Evolutionary conservation across 176 grass and related monocot species (phyloP), one percentile per base, ranked within the genome.

Genomic region (Bonia amplexicaulis): DNA sequence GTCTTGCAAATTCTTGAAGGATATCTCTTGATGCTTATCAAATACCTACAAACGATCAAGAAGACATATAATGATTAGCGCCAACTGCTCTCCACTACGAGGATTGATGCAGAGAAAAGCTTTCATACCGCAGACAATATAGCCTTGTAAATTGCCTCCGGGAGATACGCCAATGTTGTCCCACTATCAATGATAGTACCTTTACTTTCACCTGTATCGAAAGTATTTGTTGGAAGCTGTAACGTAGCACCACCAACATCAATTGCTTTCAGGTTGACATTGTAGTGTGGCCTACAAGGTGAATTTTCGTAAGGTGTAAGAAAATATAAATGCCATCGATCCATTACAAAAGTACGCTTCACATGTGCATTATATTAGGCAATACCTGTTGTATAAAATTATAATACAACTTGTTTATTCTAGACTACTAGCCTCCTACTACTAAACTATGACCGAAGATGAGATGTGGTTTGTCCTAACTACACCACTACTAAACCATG

Each of bases 111-210:
- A 66, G 6, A 79, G 25, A 82, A 51, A 86, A 88, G 27, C 12
- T 74, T 59, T 26, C 85, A 33, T 86, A 97, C 95, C 85, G 74
- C 86, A 84, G 61, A 48, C 59, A 80, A 54, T 33, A 97, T 31
- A 79, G 78, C 57, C 15, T 80, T 90, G 88, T 93, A 91, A 83
- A 94, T 90, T 35, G 12, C 39, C 63, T 82, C 88, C 5, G 96
- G 96, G 35, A 98, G 86, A 87, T 98, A 98, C 13, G 96, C 71
- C 69, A 98, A 66, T 39, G 96, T 98, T 75, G 96, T 98, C 64
- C 96, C 96, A 78, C 96, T 95, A 80, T 98, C 96, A 86, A 98
- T 93, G 45, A 98, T 93, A 31, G 93, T 95, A 15, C 93, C 93
- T 86, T 81, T 90, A 74, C n/a, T 89, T n/a, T 89, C 71, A 58